Percentiles rank a stretch among this genome's conserved stretches.
These are phyloP conservation scores for Zygotorulaspora florentina DNA, from an alignment of 805 yeast species.

Conservation along the genomic window DNA sequence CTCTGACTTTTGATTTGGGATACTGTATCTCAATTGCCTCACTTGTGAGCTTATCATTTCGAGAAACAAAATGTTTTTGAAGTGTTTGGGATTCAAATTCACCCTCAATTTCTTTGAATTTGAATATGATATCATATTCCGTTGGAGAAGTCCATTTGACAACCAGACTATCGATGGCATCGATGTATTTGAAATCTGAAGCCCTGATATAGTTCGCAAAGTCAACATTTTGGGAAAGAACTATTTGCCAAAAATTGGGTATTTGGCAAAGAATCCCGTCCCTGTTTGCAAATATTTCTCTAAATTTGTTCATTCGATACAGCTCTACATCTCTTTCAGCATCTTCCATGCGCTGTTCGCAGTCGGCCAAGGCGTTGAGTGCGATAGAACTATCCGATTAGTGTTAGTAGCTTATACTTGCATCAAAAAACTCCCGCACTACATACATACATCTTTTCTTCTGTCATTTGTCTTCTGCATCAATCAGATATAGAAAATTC, in stretches of 20 bases:
- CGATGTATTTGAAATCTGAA: slow-evolving; percentile 74
- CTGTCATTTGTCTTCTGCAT: no score
- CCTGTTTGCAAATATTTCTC: slow-evolving; percentile 55
- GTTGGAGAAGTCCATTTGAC: slow-evolving; percentile 47
- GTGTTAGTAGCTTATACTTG: slow-evolving; percentile 1
- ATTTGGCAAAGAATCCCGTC: slow-evolving; percentile 48
- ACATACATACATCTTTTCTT: background rate
- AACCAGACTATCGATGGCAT: slow-evolving; percentile 57
- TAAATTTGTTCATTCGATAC: slow-evolving; percentile 48
- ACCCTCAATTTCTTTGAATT: slow-evolving; percentile 46
- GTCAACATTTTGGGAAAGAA: slow-evolving; percentile 76
- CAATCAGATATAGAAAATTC: no score
- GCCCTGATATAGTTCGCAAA: slow-evolving; percentile 74
- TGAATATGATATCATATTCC: slow-evolving; percentile 58
- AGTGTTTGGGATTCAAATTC: slow-evolving; percentile 55
- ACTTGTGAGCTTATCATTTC: slow-evolving; percentile 52
- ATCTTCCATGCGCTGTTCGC: slow-evolving; percentile 54
- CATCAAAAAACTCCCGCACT: background rate
- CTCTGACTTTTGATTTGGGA: slow-evolving; percentile 50
- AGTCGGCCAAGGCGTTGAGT: slow-evolving; percentile 48
- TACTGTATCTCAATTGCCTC: slow-evolving; percentile 44
- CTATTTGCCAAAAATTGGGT: slow-evolving; percentile 85
- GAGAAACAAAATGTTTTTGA: slow-evolving; percentile 52
- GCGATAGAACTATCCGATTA: slow-evolving; percentile 24
- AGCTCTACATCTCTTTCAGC: slow-evolving; percentile 59